Percentiles rank a stretch among this genome's conserved stretches.
Conservation (phyloP, 2,329 filamentous ascomycete species). For the Colletotrichum sojae region DNA sequence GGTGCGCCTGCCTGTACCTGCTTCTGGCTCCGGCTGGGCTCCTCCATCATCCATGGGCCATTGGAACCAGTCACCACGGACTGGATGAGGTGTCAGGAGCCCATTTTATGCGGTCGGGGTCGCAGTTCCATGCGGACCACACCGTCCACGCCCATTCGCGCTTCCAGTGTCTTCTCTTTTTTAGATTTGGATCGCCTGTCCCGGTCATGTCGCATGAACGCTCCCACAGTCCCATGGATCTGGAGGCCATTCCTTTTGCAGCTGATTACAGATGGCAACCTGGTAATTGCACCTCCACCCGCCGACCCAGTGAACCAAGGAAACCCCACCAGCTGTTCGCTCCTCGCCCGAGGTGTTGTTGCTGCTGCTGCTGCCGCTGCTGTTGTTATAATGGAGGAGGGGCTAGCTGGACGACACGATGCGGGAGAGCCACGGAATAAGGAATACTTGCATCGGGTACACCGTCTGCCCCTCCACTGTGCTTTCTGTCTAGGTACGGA, state of each 20-base stretch:
- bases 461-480: conserved; percentile 34
- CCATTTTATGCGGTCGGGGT: conserved; percentile 31
- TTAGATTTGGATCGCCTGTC: conserved; percentile 42
- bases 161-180: conserved; percentile 15
- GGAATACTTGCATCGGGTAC: conserved; percentile 18
- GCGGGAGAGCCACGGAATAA: not conserved
- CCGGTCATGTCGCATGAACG: conserved; percentile 40
- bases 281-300: conserved; percentile 41
- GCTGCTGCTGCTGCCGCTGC: not conserved
- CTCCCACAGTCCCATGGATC: conserved; percentile 23
- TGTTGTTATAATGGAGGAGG: not conserved
- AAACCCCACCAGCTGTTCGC: not conserved
- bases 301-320: conserved; percentile 4
- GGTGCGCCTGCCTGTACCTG: conserved; percentile 15
- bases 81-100: conserved; percentile 32
- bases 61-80: not conserved
- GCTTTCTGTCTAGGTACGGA: not conserved
- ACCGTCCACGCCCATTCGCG: not conserved
- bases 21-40: not conserved
- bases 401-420: not conserved
- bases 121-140: conserved; percentile 27
- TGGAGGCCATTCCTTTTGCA: conserved; percentile 35
- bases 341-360: not conserved
- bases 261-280: conserved; percentile 40
- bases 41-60: not conserved